Base-by-base conservation (phyloP, 1,139 yeast genomes). In the Hansenula lynferdii region DNA sequence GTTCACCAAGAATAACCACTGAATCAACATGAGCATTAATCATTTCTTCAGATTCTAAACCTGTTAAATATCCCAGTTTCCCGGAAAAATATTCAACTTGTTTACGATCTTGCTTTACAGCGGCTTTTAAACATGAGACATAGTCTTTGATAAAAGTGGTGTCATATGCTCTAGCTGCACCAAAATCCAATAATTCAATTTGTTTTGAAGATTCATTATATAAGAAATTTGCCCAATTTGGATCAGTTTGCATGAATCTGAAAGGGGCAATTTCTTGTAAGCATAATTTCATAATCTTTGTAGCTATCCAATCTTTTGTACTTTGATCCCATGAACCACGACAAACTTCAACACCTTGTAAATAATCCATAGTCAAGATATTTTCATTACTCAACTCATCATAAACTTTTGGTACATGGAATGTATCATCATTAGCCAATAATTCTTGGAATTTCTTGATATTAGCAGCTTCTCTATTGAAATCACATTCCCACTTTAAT, bases 171-270 rank as follows among this genome's bases (percentile, higher is more conserved):
- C 97, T 75, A 9, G 97, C 84, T 1, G 98, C 97, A 34, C 98
- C 99, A 62, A 92, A 92, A 62, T 92, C 98, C 42, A 92, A 69
- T 42, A 92, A 69, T 60, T 90, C 97, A 43, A 92, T 77, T 60
- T 82, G 78, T 31, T 69, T 60, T 3, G 85, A 76, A 18, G 67
- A 50, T 30, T 70, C 70, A 56, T 90, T 89, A 66, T 85, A 89
- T 45, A 94, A 66, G 64, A 94, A 94, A 60, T 92, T 92, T 37
- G 98, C 97, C 98, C 98, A 94, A 63, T 92, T 92, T 35, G 99
- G 99, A 63, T 92, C 99, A 1, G 98, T 90, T 64, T 92, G 99
- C 99, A 92, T 92, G 64, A 84, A 92, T 54, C 75, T 76, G 67
- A 84, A 90, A 50, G 76, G 69, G 23, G 87, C 87, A 56, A 94